These are phyloP conservation scores for Chalciporus chontae DNA, from an alignment of 768 basidiomycete species.

Conservation along the genomic window DNA sequence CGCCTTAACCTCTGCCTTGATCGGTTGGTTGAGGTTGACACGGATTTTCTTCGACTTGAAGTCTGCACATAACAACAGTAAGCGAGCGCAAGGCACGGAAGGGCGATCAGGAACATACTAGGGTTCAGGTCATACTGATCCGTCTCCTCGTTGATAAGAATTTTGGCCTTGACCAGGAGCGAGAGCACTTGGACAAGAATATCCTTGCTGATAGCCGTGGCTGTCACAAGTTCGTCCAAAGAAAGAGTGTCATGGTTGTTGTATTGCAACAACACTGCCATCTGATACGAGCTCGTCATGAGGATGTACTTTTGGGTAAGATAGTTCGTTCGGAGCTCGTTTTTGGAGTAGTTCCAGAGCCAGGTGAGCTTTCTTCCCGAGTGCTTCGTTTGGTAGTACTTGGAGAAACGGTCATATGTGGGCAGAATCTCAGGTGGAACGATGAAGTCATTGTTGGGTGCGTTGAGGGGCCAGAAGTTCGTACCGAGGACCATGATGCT, in stretches of 20 bases:
- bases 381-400: slow-evolving; percentile 92
- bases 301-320: slow-evolving; percentile 93
- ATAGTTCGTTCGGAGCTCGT: slow-evolving; percentile 92
- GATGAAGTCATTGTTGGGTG: slow-evolving; percentile 80
- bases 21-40: slow-evolving; percentile 85
- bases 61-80: slow-evolving; percentile 39
- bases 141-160: slow-evolving; percentile 82
- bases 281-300: slow-evolving; percentile 93
- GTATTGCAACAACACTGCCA: slow-evolving; percentile 91
- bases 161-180: slow-evolving; percentile 81
- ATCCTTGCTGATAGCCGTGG: slow-evolving; percentile 79
- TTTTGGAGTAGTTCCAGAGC: slow-evolving; percentile 98
- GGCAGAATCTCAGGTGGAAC: slow-evolving; percentile 85
- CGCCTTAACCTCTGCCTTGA: slow-evolving; percentile 92
- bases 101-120: slow-evolving; percentile 33
- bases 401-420: slow-evolving; percentile 87
- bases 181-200: slow-evolving; percentile 62
- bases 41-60: slow-evolving; percentile 95
- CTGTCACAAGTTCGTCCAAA: slow-evolving; percentile 71
- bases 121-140: slow-evolving; percentile 94
- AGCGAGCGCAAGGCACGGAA: not conserved
- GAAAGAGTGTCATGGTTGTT: slow-evolving; percentile 88
- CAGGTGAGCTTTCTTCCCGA: slow-evolving; percentile 94
- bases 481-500: slow-evolving; percentile 91
- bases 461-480: slow-evolving; percentile 91